Percentiles rank a stretch among this genome's conserved stretches.
These are phyloP conservation scores for Aspergillus vadensis DNA, from an alignment of 2,329 filamentous ascomycete genomes.

Conservation along the genomic window DNA sequence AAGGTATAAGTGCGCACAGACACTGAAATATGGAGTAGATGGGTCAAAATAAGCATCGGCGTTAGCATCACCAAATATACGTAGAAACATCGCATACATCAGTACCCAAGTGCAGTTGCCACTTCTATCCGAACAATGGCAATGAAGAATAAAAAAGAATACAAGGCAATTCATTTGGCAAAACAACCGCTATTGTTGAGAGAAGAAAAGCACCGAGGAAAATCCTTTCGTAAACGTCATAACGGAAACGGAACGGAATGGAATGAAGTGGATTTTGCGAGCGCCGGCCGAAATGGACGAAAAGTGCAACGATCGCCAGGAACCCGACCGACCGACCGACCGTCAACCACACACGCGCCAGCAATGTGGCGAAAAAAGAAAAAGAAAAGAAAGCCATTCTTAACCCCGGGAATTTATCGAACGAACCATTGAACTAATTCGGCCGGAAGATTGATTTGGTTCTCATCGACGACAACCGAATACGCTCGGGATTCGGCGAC, in stretches of 20 bases:
- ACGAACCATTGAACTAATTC: not conserved
- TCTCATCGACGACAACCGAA: too few relatives aligned
- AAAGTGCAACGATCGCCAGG: conserved; percentile 1
- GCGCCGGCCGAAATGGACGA: not conserved
- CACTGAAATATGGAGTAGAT: not conserved
- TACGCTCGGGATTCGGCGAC: too few relatives aligned
- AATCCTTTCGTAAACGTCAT: not conserved
- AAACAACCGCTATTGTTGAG: not conserved
- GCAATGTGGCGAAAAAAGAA: not conserved
- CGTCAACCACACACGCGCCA: not conserved
- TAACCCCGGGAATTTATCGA: not conserved
- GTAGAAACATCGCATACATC: not conserved
- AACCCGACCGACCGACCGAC: not conserved
- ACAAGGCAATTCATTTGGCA: not conserved
- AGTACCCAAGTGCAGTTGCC: not conserved
- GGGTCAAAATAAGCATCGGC: not conserved
- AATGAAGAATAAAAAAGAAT: not conserved
- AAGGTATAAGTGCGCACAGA: conserved; percentile 3
- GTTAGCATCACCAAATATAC: not conserved
- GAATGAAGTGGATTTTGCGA: not conserved
- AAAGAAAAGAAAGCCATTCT: not conserved
- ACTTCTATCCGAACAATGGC: not conserved
- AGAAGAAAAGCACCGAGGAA: not conserved
- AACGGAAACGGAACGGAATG: not conserved
- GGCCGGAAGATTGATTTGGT: too few relatives aligned